Base-by-base conservation (phyloP, 2,329 filamentous ascomycete genomes). In the Ophiocordyceps camponoti-leonardi region DNA sequence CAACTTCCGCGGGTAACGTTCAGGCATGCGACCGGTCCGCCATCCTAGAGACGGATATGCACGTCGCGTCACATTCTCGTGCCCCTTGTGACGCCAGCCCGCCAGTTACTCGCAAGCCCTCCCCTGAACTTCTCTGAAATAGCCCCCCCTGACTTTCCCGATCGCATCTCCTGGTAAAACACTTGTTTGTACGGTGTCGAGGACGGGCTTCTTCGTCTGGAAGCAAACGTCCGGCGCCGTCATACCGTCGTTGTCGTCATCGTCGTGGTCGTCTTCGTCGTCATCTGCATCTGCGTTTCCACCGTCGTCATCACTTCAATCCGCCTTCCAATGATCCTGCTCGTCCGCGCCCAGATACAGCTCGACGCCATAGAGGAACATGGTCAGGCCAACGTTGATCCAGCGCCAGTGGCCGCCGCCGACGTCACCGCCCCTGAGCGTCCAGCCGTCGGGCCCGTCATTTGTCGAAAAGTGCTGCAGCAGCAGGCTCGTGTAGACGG, bases 241-340 rank as follows among this genome's bases (percentile, higher is more conserved):
- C 23, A 26, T 5, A 8, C 23, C 23, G n/a, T n/a, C n/a, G n/a
- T n/a, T n/a, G n/a, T 42, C 16, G 10, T 6, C 22, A 4, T n/a
- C 16, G 18, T 18, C 37, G 18, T 22, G 18, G 12, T 35, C 31
- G 4, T n/a, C n/a, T n/a, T n/a, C n/a, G n/a, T n/a, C n/a, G n/a
- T 37, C 33, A 8, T 37, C 33, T 10, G 31, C n/a, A 13, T 10
- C 26, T 6, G n/a, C 16, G 37, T 22, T 10, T 12, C 16, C 37
- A 3, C 13, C 6, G 8, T 22, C 20, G 23, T 22, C 10, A 4
- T 6, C 40, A 28, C 8, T 50, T 83, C 71, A 94, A 61, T 95
- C 90, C 20, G 81, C 82, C 68, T 96, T 96, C 88, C 90, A 96
- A 62, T 96, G 90, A 54, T 94, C 85, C 43, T 85, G 75, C 56